Evolutionary conservation across 768 basidiomycete species (phyloP), one percentile per base, ranked within the genome.

Genomic region (Hygrocybe coccinea): DNA sequence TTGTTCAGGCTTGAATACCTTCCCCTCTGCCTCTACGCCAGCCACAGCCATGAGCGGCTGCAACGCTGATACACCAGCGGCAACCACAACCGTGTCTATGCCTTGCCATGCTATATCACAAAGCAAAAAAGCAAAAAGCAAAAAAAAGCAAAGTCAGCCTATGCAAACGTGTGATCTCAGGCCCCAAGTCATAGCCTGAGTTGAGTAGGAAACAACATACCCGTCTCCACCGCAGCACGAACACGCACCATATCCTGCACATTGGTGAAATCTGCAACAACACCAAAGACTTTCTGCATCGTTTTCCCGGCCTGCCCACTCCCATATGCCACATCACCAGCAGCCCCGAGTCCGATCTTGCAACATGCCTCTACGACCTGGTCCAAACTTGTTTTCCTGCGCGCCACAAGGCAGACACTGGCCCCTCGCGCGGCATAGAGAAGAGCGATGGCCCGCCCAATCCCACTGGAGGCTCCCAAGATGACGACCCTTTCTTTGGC

Each of bases 61-160:
- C 2, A 93, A 74, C 10, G 91, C 85, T 1, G 90, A 90, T 0
- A 94, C 88, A 3, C 94, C 94, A 2, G 92, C 91, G 33, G 82
- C 79, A 35, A 95, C 81, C 29, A 92, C 72, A 5, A 95, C 65
- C 0, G 93, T 95, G 67, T 95, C 93, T 1, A 95, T 60, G 14
- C 91, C 89, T 1, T 71, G 73, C 91, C 91, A 94, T 60, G 76
- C 93, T 95, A 44, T 19, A 45, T n/a, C n/a, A 49, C 52, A 38
- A 53, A 54, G 29, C 50, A 21, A 34, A 29, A 25, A 19, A 37
- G 34, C 14, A 11, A 44, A 11, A 9, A 9, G n/a, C n/a, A n/a
- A n/a, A n/a, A n/a, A n/a, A n/a, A n/a, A n/a, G n/a, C n/a, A n/a
- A n/a, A n/a, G n/a, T n/a, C n/a, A n/a, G n/a, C n/a, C n/a, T n/a